Percentiles rank a stretch among this genome's conserved stretches.
Conservation (phyloP, 2,329 filamentous ascomycete species). For the Ophiostoma ips region DNA sequence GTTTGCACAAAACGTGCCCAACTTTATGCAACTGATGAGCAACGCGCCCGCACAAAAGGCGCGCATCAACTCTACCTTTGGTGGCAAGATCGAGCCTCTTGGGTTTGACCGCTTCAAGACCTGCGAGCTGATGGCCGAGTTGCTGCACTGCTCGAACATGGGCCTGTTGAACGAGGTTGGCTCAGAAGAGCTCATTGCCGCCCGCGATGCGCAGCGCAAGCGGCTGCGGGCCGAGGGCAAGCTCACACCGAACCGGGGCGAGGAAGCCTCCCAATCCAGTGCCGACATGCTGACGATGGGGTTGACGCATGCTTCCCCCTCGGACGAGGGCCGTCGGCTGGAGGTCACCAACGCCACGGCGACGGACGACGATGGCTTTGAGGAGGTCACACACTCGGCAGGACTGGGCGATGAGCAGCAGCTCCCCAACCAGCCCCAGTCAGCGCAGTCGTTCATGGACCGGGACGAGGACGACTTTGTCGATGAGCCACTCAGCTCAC, state of each 20-base stretch:
- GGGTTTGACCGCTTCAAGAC: slow-evolving; percentile 98
- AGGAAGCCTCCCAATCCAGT: slow-evolving; percentile 28
- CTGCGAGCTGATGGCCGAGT: slow-evolving; percentile 94
- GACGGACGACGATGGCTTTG: slow-evolving; percentile 75
- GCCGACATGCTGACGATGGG: slow-evolving; percentile 52
- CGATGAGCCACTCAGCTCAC: slow-evolving; percentile 61
- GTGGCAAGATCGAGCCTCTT: slow-evolving; percentile 77
- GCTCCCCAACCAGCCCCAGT: slow-evolving; percentile 15
- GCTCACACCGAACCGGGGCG: slow-evolving; percentile 36
- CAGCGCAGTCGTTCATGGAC: slow-evolving; percentile 28
- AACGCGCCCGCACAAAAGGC: slow-evolving; percentile 61
- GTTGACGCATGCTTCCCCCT: slow-evolving; percentile 31
- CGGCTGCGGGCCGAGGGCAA: slow-evolving; percentile 64
- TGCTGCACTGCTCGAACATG: slow-evolving; percentile 98
- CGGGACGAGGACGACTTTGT: slow-evolving; percentile 63
- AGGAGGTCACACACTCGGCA: slow-evolving; percentile 62
- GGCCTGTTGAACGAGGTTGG: slow-evolving; percentile 82
- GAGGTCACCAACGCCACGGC: slow-evolving; percentile 63
- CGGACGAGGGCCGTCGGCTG: slow-evolving; percentile 54
- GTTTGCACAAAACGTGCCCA: slow-evolving; percentile 81
- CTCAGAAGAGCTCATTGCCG: slow-evolving; percentile 71
- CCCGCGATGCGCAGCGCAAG: slow-evolving; percentile 70
- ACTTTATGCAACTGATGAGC: slow-evolving; percentile 85
- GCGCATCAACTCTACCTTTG: slow-evolving; percentile 75
- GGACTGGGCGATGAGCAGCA: slow-evolving; percentile 54